Evolutionary conservation across 2,329 filamentous ascomycete genomes (phyloP).

Genomic region (Ophiostoma sp.): DNA sequence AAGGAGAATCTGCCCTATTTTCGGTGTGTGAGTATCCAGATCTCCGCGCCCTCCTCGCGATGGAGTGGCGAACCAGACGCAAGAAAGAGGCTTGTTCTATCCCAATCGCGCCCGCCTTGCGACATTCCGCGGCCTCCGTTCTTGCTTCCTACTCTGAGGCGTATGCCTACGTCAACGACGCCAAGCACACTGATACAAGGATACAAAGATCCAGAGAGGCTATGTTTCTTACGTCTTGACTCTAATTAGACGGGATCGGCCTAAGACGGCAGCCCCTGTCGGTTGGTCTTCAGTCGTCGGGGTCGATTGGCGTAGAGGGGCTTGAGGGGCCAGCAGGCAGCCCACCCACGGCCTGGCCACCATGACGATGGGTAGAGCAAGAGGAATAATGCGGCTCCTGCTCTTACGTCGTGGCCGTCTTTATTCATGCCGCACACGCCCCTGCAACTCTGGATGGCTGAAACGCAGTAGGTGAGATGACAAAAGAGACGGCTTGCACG

Average conservation of each 20-base stretch:
- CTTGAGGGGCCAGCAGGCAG: neutral
- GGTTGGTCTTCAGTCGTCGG: conserved; percentile 4
- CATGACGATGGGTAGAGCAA: too few relatives aligned
- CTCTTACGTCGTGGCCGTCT: too few relatives aligned
- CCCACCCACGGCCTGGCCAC: too few relatives aligned
- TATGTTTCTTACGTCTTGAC: neutral
- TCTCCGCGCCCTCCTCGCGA: neutral
- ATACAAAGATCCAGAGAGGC: neutral
- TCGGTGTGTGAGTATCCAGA: neutral
- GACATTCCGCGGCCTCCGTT: conserved; percentile 12
- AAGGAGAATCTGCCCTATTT: neutral
- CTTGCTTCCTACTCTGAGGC: neutral
- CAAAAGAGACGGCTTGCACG: too few relatives aligned
- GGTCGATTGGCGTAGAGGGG: neutral
- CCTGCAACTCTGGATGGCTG: too few relatives aligned
- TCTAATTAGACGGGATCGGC: conserved; percentile 2
- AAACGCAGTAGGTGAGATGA: too few relatives aligned
- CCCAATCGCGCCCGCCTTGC: conserved; percentile 6
- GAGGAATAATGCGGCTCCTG: too few relatives aligned
- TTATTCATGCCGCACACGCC: too few relatives aligned
- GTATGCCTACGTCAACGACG: conserved; percentile 8
- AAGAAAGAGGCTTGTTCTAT: conserved; percentile 8
- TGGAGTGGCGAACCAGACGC: neutral
- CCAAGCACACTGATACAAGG: neutral
- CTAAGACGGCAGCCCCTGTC: neutral